Evolutionary conservation across 2,329 filamentous ascomycete genomes (phyloP).

Genomic region (Sphaerulina vaccinii): DNA sequence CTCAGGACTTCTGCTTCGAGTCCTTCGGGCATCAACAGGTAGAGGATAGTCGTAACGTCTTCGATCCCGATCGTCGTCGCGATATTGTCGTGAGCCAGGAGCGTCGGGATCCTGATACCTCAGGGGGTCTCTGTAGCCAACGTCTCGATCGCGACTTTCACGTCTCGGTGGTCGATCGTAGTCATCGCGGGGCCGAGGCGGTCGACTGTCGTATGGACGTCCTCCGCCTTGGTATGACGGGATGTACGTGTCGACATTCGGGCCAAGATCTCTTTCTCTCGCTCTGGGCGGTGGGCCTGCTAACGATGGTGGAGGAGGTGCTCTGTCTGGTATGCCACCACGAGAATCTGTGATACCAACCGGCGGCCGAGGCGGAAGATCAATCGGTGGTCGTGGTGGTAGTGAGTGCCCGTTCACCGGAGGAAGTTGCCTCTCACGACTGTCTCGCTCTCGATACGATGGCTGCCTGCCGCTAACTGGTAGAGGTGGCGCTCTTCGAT

Average conservation of each 20-base stretch:
- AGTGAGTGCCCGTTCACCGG: slow-evolving; percentile 36
- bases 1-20: slow-evolving; percentile 34
- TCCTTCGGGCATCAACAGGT: slow-evolving; percentile 31
- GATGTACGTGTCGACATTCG: slow-evolving; percentile 46
- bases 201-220: slow-evolving; percentile 21
- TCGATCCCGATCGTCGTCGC: slow-evolving; percentile 28
- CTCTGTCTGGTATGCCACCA: slow-evolving; percentile 36
- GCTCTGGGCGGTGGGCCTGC: slow-evolving; percentile 16
- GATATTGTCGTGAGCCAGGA: slow-evolving; percentile 24
- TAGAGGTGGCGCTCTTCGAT: slow-evolving; percentile 27
- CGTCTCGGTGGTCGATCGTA: slow-evolving; percentile 25
- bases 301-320: slow-evolving; percentile 13
- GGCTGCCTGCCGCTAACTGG: slow-evolving; percentile 26
- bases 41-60: slow-evolving; percentile 28
- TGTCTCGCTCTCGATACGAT: slow-evolving; percentile 29
- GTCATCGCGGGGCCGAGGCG: slow-evolving; percentile 19
- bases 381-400: slow-evolving; percentile 21
- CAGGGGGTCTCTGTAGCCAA: slow-evolving; percentile 12
- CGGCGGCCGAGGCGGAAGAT: slow-evolving; percentile 28
- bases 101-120: slow-evolving; percentile 29
- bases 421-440: slow-evolving; percentile 13
- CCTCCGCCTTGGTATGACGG: slow-evolving; percentile 41
- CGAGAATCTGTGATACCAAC: slow-evolving; percentile 25
- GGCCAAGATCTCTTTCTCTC: slow-evolving; percentile 17
- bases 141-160: slow-evolving; percentile 25